Base-by-base conservation (phyloP, 305 asterid genomes). In the Plantago coronopus region DNA sequence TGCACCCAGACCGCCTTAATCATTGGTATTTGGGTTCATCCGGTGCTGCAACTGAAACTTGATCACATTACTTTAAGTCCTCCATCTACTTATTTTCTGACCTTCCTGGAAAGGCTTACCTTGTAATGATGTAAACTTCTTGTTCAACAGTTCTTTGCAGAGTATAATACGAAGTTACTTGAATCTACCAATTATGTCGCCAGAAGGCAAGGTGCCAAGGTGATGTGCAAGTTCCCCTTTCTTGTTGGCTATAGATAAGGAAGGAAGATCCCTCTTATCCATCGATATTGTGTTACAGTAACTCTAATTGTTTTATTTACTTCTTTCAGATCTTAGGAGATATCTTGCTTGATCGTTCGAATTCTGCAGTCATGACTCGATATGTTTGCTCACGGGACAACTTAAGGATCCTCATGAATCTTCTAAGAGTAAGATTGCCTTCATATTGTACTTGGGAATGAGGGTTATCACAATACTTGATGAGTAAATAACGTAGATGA, bases 331-430 rank as follows among this genome's bases (percentile, higher is more conserved):
- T 74, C 43, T 57, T 75, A 69, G 80, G 78, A 27, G 86, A 77
- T 68, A 80, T 80, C 62, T 73, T 80, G 56, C 77, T 89, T 63
- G 97, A 93, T 62, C 97, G 99, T 60, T 85, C 97, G 59, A 93
- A 93, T 74, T 87, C 95, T 6, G 83, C 85, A 48, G 95, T 87
- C 34, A 93, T 93, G 97, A 83, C 86, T 17, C 79, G 79, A 79
- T 93, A 93, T 67, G 96, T 89, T 66, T 57, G 91, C 76, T 93
- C 99, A 53, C 74, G 86, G 64, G 96, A 93, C 57, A 89, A 89
- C 74, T 73, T 89, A 79, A 89, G 99, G 85, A 89, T 93, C 80
- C 89, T 93, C 64, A 89, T 93, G 99, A 93, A 93, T 80, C 97
- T 93, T 72, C 95, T 89, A 46, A 81, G 96, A 71, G 97, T 94